These are phyloP conservation scores for Lachancea sp. DNA, from an alignment of 805 yeast species.

Conservation along the genomic window DNA sequence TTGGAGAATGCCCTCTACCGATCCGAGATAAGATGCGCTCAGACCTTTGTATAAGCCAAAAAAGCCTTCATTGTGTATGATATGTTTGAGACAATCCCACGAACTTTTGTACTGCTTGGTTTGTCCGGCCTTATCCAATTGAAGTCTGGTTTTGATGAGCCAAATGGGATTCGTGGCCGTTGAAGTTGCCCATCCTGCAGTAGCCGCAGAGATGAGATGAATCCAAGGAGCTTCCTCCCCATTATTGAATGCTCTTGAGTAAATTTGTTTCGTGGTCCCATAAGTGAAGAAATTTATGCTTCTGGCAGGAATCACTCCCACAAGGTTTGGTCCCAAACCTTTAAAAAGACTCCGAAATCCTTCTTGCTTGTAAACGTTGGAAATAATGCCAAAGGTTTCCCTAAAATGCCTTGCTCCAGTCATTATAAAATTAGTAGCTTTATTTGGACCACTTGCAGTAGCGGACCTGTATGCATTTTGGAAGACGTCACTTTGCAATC, in stretches of 20 bases:
- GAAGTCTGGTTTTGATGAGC: slow-evolving; percentile 92
- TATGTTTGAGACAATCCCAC: slow-evolving; percentile 71
- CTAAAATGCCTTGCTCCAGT: slow-evolving; percentile 63
- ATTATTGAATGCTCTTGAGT: slow-evolving; percentile 59
- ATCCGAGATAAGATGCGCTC: slow-evolving; percentile 90
- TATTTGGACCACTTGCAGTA: slow-evolving; percentile 6
- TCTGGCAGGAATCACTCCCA: slow-evolving; percentile 97
- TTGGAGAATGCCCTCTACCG: slow-evolving; percentile 85
- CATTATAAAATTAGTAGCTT: slow-evolving; percentile 31
- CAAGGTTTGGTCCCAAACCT: slow-evolving; percentile 93
- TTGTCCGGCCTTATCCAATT: slow-evolving; percentile 68
- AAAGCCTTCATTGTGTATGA: slow-evolving; percentile 71
- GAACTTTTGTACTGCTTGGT: slow-evolving; percentile 69
- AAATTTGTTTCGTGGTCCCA: slow-evolving; percentile 79
- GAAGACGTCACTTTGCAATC: slow-evolving; percentile 86
- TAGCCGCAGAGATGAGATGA: slow-evolving; percentile 78
- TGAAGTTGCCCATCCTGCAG: slow-evolving; percentile 90
- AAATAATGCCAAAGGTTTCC: slow-evolving; percentile 73
- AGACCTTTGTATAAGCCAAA: slow-evolving; percentile 81
- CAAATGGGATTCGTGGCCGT: slow-evolving; percentile 98
- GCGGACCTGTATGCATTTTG: slow-evolving; percentile 43
- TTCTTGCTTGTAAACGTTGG: slow-evolving; percentile 62
- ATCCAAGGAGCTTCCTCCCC: slow-evolving; percentile 79
- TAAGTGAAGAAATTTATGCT: slow-evolving; percentile 94
- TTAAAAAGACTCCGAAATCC: slow-evolving; percentile 84